Evolutionary conservation across 441 rosid genomes (phyloP).

Genomic region (Populus tomentosa): DNA sequence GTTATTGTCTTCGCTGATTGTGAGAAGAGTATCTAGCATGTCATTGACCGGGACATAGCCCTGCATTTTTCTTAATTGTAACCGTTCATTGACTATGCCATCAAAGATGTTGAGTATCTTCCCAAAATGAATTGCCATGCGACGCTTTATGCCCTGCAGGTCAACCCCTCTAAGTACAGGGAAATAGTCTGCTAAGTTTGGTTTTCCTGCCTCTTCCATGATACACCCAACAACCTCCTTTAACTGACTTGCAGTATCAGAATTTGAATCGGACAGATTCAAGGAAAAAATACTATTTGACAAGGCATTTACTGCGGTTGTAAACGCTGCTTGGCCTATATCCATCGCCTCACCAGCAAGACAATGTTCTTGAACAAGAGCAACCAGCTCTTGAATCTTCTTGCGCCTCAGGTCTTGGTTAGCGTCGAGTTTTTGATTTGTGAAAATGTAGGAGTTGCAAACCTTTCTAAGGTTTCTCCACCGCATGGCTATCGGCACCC

Average conservation of each 20-base stretch:
- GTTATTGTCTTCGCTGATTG: slow-evolving; percentile 6
- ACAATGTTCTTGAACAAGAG: slow-evolving; percentile 3
- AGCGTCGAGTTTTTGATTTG: slow-evolving; percentile 11
- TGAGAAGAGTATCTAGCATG: slow-evolving; percentile 25
- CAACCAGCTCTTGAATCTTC: slow-evolving; percentile 10
- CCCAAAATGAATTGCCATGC: neutral
- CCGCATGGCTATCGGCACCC: slow-evolving; percentile 1
- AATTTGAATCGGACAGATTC: slow-evolving; percentile 3
- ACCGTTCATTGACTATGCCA: slow-evolving; percentile 1
- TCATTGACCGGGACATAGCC: slow-evolving; percentile 7
- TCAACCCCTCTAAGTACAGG: slow-evolving; percentile 8
- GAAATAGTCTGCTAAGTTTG: slow-evolving; percentile 20
- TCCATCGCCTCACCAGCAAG: neutral
- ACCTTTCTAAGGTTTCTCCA: slow-evolving; percentile 24
- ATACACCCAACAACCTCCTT: slow-evolving; percentile 1
- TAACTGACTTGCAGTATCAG: neutral
- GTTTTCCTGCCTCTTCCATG: slow-evolving; percentile 15
- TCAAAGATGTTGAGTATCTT: slow-evolving; percentile 1
- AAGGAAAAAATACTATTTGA: slow-evolving; percentile 11
- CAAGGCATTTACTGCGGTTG: neutral
- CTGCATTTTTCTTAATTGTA: neutral
- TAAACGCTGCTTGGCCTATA: slow-evolving; percentile 14
- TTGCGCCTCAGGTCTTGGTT: slow-evolving; percentile 1
- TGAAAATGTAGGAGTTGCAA: slow-evolving; percentile 14
- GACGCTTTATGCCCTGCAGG: slow-evolving; percentile 8